phyloP scores from a whole-genome alignment of 139 green algal genomes.

The Closterium sp. region DNA sequence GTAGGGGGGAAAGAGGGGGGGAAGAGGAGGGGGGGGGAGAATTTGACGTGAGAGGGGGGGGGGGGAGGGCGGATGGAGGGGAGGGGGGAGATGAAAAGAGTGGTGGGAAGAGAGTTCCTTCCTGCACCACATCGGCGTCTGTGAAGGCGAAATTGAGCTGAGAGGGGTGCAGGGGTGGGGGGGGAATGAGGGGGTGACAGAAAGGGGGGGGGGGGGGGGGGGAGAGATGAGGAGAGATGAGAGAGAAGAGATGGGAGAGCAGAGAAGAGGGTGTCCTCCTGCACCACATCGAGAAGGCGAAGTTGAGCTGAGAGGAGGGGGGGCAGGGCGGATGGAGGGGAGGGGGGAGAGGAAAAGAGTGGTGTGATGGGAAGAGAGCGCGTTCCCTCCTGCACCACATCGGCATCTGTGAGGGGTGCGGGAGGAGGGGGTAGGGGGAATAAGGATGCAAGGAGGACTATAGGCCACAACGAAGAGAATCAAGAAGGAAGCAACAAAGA shows the following conservation, averaged over 20 bases:
- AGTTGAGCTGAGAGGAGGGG: background rate
- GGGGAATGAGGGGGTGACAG: background rate
- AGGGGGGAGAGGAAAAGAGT: too few species aligned
- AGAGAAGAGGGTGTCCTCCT: background rate
- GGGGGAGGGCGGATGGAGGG: background rate
- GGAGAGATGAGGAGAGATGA: background rate
- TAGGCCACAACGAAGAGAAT: too few species aligned
- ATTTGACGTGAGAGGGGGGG: too few species aligned
- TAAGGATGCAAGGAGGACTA: too few species aligned
- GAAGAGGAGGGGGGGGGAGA: too few species aligned
- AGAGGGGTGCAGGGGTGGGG: background rate
- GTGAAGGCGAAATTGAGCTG: slow-evolving; percentile 22
- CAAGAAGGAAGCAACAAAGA: too few species aligned
- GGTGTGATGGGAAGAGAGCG: too few species aligned
- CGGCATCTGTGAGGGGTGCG: too few species aligned
- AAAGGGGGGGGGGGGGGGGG: too few species aligned
- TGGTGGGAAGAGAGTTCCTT: slow-evolving; percentile 31
- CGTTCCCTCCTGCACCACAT: background rate
- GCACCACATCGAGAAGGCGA: background rate
- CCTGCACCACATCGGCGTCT: slow-evolving; percentile 39
- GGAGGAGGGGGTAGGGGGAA: too few species aligned
- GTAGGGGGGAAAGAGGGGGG: too few species aligned
- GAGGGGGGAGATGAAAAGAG: too few species aligned
- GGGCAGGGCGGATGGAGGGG: background rate
- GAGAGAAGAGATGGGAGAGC: background rate